phyloP scores from a whole-genome alignment of 169 alveolate genomes.

The Amoebophrya sp. region DNA sequence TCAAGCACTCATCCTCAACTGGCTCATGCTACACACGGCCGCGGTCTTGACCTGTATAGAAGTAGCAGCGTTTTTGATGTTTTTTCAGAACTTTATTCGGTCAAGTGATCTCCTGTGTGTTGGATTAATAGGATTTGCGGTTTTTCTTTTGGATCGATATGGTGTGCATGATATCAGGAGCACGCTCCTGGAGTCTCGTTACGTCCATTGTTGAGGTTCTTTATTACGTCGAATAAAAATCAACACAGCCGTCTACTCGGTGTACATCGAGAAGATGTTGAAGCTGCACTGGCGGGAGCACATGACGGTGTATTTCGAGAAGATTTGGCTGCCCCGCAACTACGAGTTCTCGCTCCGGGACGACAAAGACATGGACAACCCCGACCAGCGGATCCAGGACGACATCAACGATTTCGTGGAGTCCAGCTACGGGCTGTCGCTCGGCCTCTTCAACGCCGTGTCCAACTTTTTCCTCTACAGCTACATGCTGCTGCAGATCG shows the following conservation, averaged over 20 bases:
- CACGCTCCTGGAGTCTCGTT: no score
- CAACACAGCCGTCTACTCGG: constrained; percentile 6
- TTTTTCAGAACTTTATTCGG: no score
- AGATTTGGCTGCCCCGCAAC: neutral
- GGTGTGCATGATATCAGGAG: no score
- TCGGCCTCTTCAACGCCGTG: neutral
- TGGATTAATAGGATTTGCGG: no score
- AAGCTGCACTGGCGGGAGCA: constrained; percentile 18
- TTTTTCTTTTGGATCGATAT: no score
- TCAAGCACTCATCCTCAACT: neutral
- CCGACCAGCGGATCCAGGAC: constrained; percentile 14
- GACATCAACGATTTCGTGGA: constrained; percentile 19
- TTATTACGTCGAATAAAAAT: no score
- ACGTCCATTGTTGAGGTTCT: no score
- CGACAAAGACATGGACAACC: neutral
- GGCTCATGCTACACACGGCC: neutral
- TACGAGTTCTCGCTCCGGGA: neutral
- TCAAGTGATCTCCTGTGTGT: no score
- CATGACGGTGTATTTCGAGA: neutral
- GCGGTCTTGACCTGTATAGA: neutral
- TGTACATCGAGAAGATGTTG: constrained; percentile 12
- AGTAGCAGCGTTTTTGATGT: no score
- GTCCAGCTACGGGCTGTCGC: neutral
- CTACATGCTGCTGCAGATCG: neutral
- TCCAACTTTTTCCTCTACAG: neutral